Percentiles rank a stretch among this genome's conserved stretches.
phyloP scores from a whole-genome alignment of 352 stramenopile species.

The Phytopythium kandeliae region DNA sequence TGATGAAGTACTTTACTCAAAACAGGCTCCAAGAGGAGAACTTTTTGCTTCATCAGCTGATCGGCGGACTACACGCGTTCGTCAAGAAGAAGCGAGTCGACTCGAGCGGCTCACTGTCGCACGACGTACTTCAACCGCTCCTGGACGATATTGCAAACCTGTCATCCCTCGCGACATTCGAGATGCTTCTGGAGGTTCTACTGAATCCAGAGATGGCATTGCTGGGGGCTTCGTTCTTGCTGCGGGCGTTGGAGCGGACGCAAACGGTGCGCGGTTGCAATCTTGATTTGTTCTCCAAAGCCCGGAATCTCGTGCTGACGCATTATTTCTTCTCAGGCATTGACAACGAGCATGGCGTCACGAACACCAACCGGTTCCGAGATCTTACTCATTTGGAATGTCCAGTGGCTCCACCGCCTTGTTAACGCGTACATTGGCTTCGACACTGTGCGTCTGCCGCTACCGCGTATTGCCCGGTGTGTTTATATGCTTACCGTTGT shows the following conservation, averaged over 20 bases:
- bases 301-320: too few species aligned
- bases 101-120: conserved; percentile 29
- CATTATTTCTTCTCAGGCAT: conserved; percentile 18
- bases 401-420: conserved; percentile 62
- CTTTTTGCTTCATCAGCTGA: conserved; percentile 79
- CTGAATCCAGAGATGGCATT: conserved; percentile 49
- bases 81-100: conserved; percentile 56
- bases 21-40: conserved; percentile 85
- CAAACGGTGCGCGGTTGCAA: conserved; percentile 29
- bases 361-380: conserved; percentile 50
- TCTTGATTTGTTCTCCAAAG: not conserved
- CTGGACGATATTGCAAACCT: conserved; percentile 64
- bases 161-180: conserved; percentile 55
- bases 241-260: conserved; percentile 58
- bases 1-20: conserved; percentile 84
- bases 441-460: conserved; percentile 30
- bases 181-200: conserved; percentile 71
- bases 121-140: conserved; percentile 44
- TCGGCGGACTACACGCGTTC: conserved; percentile 61
- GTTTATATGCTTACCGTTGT: not conserved
- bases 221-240: conserved; percentile 49
- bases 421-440: conserved; percentile 59
- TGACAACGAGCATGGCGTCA: conserved; percentile 54
- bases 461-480: not conserved
- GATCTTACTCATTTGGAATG: conserved; percentile 55